Conservation (phyloP, 225 moss, liverwort and hornwort genomes). For the Neckera pumila region DNA sequence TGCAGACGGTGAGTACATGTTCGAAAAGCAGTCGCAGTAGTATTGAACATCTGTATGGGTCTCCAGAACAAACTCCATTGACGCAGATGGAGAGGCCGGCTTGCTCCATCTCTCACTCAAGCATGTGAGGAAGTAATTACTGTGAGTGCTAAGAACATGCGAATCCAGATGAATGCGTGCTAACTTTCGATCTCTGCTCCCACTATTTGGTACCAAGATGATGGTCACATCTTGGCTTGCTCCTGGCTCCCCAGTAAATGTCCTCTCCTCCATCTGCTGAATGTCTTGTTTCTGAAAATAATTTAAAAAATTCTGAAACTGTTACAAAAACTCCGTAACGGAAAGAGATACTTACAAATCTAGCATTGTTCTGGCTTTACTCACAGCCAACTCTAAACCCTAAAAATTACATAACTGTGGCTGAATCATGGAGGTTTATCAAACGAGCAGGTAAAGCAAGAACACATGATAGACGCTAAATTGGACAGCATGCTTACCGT, state of each 20-base stretch:
- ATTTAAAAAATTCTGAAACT: background rate
- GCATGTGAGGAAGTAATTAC: constrained; percentile 2
- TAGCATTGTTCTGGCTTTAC: background rate
- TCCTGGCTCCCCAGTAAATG: background rate
- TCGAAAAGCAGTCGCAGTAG: constrained; percentile 1
- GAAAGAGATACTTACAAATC: no score
- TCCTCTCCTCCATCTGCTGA: background rate
- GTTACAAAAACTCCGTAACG: background rate
- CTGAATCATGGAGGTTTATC: background rate
- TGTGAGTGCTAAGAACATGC: background rate
- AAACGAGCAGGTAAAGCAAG: background rate
- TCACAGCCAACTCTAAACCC: background rate
- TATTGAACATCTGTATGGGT: background rate
- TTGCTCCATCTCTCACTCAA: constrained; percentile 1
- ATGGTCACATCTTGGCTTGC: background rate
- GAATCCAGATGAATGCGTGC: background rate
- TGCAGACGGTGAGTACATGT: background rate
- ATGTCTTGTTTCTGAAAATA: background rate
- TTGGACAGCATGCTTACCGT: background rate
- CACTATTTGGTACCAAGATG: background rate
- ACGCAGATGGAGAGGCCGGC: background rate
- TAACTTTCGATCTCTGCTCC: background rate
- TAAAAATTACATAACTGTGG: background rate
- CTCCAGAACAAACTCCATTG: background rate
- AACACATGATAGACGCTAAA: background rate